These are phyloP conservation scores for Cystofilobasidium bisporidii DNA, from an alignment of 768 basidiomycete genomes.

Conservation along the genomic window DNA sequence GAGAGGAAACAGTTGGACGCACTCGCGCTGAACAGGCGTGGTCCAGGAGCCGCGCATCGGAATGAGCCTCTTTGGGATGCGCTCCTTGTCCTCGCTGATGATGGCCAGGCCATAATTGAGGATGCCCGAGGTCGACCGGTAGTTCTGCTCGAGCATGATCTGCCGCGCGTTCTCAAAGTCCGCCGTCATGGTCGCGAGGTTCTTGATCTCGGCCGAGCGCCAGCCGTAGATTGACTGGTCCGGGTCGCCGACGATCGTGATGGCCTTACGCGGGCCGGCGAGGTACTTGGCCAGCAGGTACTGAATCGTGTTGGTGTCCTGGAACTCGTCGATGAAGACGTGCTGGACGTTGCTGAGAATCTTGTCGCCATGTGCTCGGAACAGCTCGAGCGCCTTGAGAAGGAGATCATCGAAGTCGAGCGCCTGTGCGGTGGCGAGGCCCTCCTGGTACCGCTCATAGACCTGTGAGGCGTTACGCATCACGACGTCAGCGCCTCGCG, in stretches of 20 bases:
- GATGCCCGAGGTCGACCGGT: conserved; percentile 71
- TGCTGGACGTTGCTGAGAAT: conserved; percentile 38
- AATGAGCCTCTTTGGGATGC: background rate
- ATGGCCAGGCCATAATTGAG: conserved; percentile 63
- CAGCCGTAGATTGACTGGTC: conserved; percentile 89
- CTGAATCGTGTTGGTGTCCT: conserved; percentile 54
- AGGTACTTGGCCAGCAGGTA: conserved; percentile 41
- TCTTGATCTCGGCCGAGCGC: conserved; percentile 67
- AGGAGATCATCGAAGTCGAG: conserved; percentile 84
- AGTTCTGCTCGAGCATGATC: conserved; percentile 74
- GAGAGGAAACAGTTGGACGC: too few species aligned
- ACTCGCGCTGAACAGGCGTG: background rate
- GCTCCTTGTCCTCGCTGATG: conserved; percentile 49
- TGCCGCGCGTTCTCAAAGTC: conserved; percentile 59
- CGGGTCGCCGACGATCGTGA: conserved; percentile 81
- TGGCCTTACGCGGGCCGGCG: conserved; percentile 47
- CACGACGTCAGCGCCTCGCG: too few species aligned
- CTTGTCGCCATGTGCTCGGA: conserved; percentile 53
- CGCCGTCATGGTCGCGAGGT: conserved; percentile 60
- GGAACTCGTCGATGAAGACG: conserved; percentile 68
- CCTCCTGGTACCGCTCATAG: conserved; percentile 58
- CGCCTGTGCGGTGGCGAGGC: conserved; percentile 54
- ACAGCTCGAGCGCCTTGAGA: conserved; percentile 36
- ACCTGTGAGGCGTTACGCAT: conserved; percentile 42
- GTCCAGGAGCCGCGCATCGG: background rate